Evolutionary conservation across 495 filamentous ascomycete genomes (phyloP), one percentile per base, ranked within the genome.

Genomic region (Neurospora intermedia): DNA sequence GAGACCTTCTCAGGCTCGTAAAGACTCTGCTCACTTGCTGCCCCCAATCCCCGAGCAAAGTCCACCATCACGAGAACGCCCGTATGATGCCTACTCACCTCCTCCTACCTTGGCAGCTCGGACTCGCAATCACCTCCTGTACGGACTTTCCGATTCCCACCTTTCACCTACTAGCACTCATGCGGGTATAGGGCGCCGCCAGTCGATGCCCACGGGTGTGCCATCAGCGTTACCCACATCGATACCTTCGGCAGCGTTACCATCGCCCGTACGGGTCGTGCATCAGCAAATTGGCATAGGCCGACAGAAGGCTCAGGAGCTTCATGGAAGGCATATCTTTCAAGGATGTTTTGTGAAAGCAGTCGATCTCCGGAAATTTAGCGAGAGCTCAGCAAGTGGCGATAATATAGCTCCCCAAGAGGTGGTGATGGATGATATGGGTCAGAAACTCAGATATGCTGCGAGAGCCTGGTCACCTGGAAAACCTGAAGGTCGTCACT

Each of bases 341-440:
- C 13, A 66, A 66, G 76, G 80, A 35, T 82, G 80, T 69, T 85
- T 85, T 54, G 80, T 86, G 15, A 76, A 80, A 13, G 80, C 84
- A 6, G 76, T 82, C 5, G 78, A 83, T 27, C 74, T 84, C 13
- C 81, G 82, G 38, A 75, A 79, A 69, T 43, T 75, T 40, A 82
- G 76, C 46, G 77, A 76, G 42, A 71, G 72, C 41, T 74, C 70
- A 5, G 74, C 76, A 16, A 66, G 48, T 23, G 77, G 71, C 43
- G 75, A 75, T 41, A 74, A 3, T 7, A 9, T 39, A 46, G 40
- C 70, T 38, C n/a, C 40, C 6, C 70, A 39, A 43, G 74, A 27
- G 15, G 46, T 43, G 40, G 43, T 31, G 18, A 69, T 72, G 43
- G 27, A 72, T 41, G 10, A 35, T 1, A 18, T 35, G 23, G 54